phyloP scores from a whole-genome alignment of 345 rosid species.

The Cardiospermum halicacabum region DNA sequence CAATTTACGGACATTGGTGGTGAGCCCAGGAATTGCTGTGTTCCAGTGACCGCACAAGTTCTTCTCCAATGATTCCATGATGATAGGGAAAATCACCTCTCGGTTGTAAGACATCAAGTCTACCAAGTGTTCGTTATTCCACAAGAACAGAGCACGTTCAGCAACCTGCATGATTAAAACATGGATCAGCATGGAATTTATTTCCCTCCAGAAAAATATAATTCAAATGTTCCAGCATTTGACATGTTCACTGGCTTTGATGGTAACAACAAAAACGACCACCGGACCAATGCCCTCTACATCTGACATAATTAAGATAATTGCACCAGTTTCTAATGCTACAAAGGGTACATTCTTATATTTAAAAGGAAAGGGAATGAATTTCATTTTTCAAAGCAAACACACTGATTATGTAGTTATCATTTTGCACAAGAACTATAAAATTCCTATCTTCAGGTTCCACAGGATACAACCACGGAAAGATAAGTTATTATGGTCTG shows the following conservation, averaged over 20 bases:
- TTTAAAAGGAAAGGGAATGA: too few relatives aligned
- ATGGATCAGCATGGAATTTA: neutral
- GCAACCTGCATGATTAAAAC: constrained; percentile 40
- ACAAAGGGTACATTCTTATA: too few relatives aligned
- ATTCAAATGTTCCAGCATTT: too few relatives aligned
- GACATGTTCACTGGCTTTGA: too few relatives aligned
- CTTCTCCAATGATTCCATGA: constrained; percentile 54
- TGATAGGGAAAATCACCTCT: constrained; percentile 46
- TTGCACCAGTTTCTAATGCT: too few relatives aligned
- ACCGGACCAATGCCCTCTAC: too few relatives aligned
- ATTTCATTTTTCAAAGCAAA: too few relatives aligned
- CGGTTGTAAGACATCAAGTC: constrained; percentile 45
- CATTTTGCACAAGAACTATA: neutral
- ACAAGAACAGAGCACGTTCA: constrained; percentile 60
- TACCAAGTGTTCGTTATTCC: constrained; percentile 60
- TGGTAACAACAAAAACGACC: too few relatives aligned
- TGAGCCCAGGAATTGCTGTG: constrained; percentile 49
- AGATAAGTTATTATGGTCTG: neutral
- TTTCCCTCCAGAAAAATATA: neutral
- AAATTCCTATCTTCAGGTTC: neutral
- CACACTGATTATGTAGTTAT: too few relatives aligned
- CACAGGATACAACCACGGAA: neutral
- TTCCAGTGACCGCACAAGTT: constrained; percentile 57
- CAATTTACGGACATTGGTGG: constrained; percentile 47
- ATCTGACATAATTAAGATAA: too few relatives aligned